phyloP scores from a whole-genome alignment of 306 rosid genomes.

The Adenanthera pavonina region DNA sequence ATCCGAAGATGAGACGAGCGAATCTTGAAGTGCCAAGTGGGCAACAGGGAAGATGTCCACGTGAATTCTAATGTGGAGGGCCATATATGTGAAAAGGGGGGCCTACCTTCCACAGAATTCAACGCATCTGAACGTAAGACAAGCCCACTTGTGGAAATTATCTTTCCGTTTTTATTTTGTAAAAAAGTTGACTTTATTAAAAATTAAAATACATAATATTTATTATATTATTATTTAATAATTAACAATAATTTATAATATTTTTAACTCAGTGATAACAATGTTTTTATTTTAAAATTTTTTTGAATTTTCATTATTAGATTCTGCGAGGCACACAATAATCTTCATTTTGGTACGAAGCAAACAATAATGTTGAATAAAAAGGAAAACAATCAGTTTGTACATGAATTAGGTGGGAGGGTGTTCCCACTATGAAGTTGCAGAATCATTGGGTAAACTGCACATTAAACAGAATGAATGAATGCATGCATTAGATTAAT shows the following conservation, averaged over 20 bases:
- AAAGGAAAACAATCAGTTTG: background rate
- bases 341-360: background rate
- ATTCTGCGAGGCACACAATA: background rate
- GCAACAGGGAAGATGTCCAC: conserved; percentile 27
- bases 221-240: background rate
- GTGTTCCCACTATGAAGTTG: conserved; percentile 6
- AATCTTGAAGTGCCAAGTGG: background rate
- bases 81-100: background rate
- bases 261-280: background rate
- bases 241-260: background rate
- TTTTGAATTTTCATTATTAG: background rate
- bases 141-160: background rate
- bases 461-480: background rate
- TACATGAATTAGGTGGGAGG: background rate
- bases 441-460: conserved; percentile 1
- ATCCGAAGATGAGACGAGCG: background rate
- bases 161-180: background rate
- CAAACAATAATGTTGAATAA: background rate
- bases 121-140: background rate
- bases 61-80: conserved; percentile 45
- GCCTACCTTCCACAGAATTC: conserved; percentile 10
- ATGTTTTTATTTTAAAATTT: background rate
- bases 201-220: background rate
- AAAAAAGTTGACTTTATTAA: background rate
- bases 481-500: conserved; percentile 1